Base-by-base conservation (phyloP, 176 grass and related monocot species). In the Aegilops speltoides region DNA sequence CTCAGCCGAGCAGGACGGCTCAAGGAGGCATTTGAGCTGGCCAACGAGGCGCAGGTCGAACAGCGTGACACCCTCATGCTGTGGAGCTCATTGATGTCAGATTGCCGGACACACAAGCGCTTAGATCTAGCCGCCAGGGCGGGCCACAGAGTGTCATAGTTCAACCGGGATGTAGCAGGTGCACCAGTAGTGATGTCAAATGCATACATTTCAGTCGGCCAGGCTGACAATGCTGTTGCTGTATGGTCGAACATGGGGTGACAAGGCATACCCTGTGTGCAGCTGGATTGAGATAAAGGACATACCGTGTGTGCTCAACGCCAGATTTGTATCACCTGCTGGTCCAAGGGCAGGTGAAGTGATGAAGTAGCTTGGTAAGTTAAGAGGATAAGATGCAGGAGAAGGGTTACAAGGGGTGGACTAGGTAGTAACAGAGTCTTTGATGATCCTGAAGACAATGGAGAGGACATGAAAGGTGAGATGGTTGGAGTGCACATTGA, bases 201-300 rank as follows among this genome's bases (percentile, higher is more conserved):
- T 37, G 61, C 84, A 8, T 96, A 90, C 22, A 26, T 71, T 73
- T 86, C 87, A 61, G 94, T 79, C 7, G 94, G 89, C n/a, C 84
- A 91, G 68, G 78, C 62, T 12, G 78, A 84, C 2, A 85, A 79
- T 23, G 89, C 89, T 32, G 75, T 66, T 37, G 89, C 22, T 59
- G 43, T 91, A n/a, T 40, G 94, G 82, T 78, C 50, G 0, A 80
- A 87, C 73, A 93, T 95, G 91, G 87, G 81, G 84, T 73, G 10
- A 14, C 87, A 61, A 1, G 91, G 91, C 60, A 93, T 96, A 68
- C 17, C 89, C 91, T 3, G 89, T 78, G 9, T 93, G 94, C 78
- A 96, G 91, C 64, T 97, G 94, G 94, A 82, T 97, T 2, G 92
- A 97, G 85, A 85, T 89, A 69, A 95, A 93, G 45, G 91, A 95